Conservation (phyloP, 2,329 filamentous ascomycete species). For the Thelonectria discophora region DNA sequence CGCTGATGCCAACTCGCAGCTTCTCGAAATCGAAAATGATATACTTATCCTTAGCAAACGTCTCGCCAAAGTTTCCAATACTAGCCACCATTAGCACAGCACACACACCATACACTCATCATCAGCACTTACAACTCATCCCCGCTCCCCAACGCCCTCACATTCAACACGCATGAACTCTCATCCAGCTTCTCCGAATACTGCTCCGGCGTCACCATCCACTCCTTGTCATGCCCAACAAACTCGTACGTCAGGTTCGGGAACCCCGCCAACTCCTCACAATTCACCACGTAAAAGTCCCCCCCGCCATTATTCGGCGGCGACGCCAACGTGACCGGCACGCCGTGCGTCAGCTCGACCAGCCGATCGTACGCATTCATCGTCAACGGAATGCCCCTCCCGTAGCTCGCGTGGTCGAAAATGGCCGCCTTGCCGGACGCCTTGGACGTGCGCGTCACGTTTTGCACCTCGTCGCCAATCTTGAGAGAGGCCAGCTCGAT, state of each 20-base stretch:
- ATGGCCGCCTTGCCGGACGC: constrained; percentile 23
- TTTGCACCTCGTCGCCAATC: constrained; percentile 15
- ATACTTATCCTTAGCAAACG: constrained; percentile 24
- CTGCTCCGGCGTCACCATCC: constrained; percentile 14
- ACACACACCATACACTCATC: background rate
- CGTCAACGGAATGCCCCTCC: constrained; percentile 16
- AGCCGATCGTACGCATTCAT: constrained; percentile 14
- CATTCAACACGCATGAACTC: constrained; percentile 18
- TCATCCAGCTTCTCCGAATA: constrained; percentile 19
- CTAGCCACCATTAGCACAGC: background rate
- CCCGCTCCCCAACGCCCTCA: constrained; percentile 12
- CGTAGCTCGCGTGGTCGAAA: constrained; percentile 22
- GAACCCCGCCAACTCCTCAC: constrained; percentile 5
- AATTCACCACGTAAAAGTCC: constrained; percentile 17
- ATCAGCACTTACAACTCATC: constrained; percentile 12
- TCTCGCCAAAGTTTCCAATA: constrained; percentile 23
- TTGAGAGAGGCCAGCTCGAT: constrained; percentile 15
- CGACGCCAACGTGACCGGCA: constrained; percentile 1
- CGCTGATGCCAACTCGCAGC: constrained; percentile 21
- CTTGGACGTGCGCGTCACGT: constrained; percentile 11
- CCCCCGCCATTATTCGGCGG: constrained; percentile 15
- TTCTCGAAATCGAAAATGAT: constrained; percentile 20
- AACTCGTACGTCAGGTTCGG: constrained; percentile 14
- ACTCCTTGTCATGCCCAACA: constrained; percentile 15
- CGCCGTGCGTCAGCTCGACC: constrained; percentile 17